These are phyloP conservation scores for Verticillium tricorpus DNA, from an alignment of 2,329 filamentous ascomycete species.

Conservation along the genomic window DNA sequence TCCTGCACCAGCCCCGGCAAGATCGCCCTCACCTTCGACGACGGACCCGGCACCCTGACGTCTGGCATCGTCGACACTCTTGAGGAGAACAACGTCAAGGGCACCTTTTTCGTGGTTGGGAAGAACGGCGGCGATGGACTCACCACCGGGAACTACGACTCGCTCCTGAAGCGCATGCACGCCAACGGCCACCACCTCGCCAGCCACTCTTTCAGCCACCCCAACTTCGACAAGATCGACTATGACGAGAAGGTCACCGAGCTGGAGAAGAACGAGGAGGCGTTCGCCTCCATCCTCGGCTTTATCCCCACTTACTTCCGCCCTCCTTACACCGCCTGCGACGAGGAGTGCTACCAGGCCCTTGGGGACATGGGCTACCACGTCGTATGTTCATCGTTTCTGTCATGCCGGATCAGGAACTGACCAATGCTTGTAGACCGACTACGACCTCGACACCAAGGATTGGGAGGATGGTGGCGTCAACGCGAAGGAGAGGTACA, in stretches of 20 bases:
- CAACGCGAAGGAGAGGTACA: constrained; percentile 19
- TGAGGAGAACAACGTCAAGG: constrained; percentile 24
- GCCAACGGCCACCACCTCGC: constrained; percentile 41
- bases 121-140: constrained; percentile 28
- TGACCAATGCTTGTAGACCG: constrained; percentile 10
- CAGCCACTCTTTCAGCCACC: constrained; percentile 44
- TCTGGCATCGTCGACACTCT: constrained; percentile 27
- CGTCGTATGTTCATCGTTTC: constrained; percentile 18
- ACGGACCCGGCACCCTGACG: constrained; percentile 30
- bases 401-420: not conserved
- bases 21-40: constrained; percentile 33
- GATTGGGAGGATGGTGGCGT: constrained; percentile 24
- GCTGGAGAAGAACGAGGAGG: constrained; percentile 40
- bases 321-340: constrained; percentile 28
- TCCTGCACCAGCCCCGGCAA: constrained; percentile 24
- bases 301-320: constrained; percentile 44
- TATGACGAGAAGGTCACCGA: constrained; percentile 28
- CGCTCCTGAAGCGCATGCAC: constrained; percentile 38
- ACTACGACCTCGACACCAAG: constrained; percentile 26
- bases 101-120: constrained; percentile 32
- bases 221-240: constrained; percentile 31
- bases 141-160: constrained; percentile 26
- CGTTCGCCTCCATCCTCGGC: constrained; percentile 35
- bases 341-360: constrained; percentile 16
- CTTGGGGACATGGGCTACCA: constrained; percentile 27